Percentiles rank a stretch among this genome's conserved stretches.
Evolutionary conservation across 2,329 filamentous ascomycete species (phyloP).

Genomic region (Aspergillus sergii): DNA sequence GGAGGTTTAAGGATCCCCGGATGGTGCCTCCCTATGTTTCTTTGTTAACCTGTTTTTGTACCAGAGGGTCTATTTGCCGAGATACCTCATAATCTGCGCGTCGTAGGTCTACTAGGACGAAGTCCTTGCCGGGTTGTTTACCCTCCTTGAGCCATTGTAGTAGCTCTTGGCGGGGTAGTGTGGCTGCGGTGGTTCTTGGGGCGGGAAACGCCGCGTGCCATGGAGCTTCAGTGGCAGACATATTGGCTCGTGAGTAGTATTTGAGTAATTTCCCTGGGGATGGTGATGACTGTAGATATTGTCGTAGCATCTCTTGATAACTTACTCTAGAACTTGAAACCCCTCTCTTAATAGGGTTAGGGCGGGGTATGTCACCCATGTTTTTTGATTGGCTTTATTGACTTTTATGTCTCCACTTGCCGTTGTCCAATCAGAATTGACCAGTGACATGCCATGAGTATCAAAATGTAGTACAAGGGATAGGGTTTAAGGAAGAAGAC

Average conservation of each 20-base stretch:
- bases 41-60: constrained; percentile 5
- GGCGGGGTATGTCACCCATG: background rate
- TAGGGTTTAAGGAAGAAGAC: background rate
- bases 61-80: background rate
- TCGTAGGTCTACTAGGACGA: constrained; percentile 51
- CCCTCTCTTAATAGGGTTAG: background rate
- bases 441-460: constrained; percentile 12
- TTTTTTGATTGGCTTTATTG: background rate
- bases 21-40: constrained; percentile 59
- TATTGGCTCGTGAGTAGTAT: background rate
- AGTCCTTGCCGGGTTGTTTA: constrained; percentile 33
- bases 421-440: constrained; percentile 16
- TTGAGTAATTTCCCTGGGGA: no score
- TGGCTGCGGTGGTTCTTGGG: constrained; percentile 32
- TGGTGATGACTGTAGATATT: background rate
- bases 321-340: background rate
- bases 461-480: background rate
- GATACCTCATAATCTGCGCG: constrained; percentile 50
- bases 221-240: constrained; percentile 22
- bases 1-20: constrained; percentile 54
- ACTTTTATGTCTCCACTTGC: no score
- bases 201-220: constrained; percentile 47
- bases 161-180: constrained; percentile 37
- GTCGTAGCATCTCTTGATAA: background rate
- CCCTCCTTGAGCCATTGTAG: constrained; percentile 40